A percentile compares a stretch with the other conserved stretches of the same genome.
Evolutionary conservation across 345 rosid species (phyloP).

Genomic region (Arabidopsis suecica): DNA sequence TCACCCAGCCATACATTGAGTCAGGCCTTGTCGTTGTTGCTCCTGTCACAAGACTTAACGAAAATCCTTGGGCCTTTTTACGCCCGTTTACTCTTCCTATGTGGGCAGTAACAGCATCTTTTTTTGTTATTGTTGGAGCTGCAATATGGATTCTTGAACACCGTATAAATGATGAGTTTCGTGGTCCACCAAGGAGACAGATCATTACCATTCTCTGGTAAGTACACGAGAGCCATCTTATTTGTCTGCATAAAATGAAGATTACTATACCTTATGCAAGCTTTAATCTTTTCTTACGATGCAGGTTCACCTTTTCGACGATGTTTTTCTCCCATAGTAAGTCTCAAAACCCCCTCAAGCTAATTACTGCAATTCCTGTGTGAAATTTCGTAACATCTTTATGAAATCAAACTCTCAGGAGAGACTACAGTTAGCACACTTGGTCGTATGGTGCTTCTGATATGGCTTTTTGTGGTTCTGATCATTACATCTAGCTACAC

Average conservation of each 20-base stretch:
- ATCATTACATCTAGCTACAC: constrained; percentile 89
- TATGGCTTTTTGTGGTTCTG: constrained; percentile 90
- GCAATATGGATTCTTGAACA: constrained; percentile 96
- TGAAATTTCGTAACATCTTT: constrained; percentile 26
- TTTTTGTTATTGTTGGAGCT: constrained; percentile 71
- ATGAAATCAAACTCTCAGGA: constrained; percentile 55
- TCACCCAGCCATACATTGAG: constrained; percentile 86
- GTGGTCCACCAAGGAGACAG: constrained; percentile 85
- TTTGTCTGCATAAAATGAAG: constrained; percentile 6
- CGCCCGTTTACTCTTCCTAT: constrained; percentile 76
- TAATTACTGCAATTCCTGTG: constrained; percentile 3
- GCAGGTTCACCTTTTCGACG: constrained; percentile 90
- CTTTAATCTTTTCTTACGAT: constrained; percentile 9
- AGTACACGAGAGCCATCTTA: constrained; percentile 41
- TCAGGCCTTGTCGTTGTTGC: constrained; percentile 93
- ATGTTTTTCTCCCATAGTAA: constrained; percentile 91
- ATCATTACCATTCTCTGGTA: constrained; percentile 74
- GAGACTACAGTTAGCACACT: constrained; percentile 84
- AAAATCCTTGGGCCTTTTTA: constrained; percentile 79
- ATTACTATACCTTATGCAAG: constrained; percentile 16
- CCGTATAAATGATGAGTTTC: constrained; percentile 80
- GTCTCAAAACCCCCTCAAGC: constrained; percentile 40
- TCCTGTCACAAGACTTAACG: constrained; percentile 62
- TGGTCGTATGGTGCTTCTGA: constrained; percentile 77
- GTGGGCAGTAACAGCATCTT: constrained; percentile 82